A percentile compares a stretch with the other conserved stretches of the same genome.
Evolutionary conservation across 768 basidiomycete species (phyloP).

Genomic region (Lactifluus volemus): DNA sequence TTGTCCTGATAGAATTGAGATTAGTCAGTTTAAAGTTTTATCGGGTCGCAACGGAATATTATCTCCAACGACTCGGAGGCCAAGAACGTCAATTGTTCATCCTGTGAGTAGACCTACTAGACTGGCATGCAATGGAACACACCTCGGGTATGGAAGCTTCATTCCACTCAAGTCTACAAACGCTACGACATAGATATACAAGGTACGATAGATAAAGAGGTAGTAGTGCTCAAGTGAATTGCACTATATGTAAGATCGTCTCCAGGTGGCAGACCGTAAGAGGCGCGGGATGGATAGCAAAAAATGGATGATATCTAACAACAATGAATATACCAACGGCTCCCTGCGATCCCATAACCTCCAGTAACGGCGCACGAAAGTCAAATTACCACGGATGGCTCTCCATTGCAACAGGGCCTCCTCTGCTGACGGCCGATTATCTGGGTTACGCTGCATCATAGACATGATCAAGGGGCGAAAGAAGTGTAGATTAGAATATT

Average conservation of each 20-base stretch:
- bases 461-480: not conserved
- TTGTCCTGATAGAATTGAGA: constrained; percentile 71
- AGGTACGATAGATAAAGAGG: too few species aligned
- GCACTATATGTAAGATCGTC: not conserved
- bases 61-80: constrained; percentile 93
- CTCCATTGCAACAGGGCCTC: not conserved
- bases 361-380: not conserved
- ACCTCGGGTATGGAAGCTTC: too few species aligned
- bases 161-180: too few species aligned
- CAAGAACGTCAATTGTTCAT: constrained; percentile 99
- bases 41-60: constrained; percentile 96
- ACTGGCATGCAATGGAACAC: too few species aligned
- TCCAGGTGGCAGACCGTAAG: not conserved
- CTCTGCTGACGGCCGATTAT: not conserved
- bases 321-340: not conserved
- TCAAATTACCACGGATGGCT: not conserved
- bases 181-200: too few species aligned
- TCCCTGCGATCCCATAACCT: not conserved
- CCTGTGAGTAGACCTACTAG: constrained; percentile 85
- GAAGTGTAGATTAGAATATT: not conserved
- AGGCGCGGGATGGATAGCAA: not conserved
- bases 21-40: constrained; percentile 91
- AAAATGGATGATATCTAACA: not conserved
- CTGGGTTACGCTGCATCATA: not conserved
- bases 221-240: too few species aligned